Evolutionary conservation across 202 grass and related monocot species (phyloP).

Genomic region (Brachypodium distachyon): DNA sequence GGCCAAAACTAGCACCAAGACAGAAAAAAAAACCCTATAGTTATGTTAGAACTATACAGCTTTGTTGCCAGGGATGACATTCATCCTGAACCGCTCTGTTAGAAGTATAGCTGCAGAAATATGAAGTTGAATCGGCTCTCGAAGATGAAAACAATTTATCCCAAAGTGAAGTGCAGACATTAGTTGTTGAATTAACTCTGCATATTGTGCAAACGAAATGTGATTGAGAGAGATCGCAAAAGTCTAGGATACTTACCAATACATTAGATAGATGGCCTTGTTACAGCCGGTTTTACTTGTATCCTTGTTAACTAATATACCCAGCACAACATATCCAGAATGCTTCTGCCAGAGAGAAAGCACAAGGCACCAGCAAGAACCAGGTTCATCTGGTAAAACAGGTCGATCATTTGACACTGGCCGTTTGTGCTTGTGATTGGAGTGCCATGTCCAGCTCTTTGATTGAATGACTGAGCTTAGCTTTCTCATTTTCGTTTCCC

Average conservation of each 20-base stretch:
- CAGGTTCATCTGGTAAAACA: neutral
- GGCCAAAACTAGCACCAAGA: slow-evolving; percentile 2
- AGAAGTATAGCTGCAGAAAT: slow-evolving; percentile 24
- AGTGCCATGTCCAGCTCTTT: slow-evolving; percentile 45
- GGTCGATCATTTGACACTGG: slow-evolving; percentile 37
- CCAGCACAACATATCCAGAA: neutral
- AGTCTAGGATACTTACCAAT: slow-evolving; percentile 8
- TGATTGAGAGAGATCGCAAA: no score
- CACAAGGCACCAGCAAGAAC: no score
- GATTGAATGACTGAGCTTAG: slow-evolving; percentile 45
- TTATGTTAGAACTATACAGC: slow-evolving; percentile 42
- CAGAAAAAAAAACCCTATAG: neutral
- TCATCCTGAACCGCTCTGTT: neutral
- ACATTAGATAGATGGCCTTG: neutral
- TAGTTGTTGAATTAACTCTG: neutral
- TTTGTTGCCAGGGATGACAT: slow-evolving; percentile 7
- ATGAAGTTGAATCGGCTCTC: neutral
- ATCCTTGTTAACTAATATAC: neutral
- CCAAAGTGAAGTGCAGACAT: neutral
- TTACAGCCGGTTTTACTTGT: neutral
- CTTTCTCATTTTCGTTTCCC: slow-evolving; percentile 57
- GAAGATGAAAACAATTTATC: neutral
- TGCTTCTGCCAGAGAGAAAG: neutral
- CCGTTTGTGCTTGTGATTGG: slow-evolving; percentile 29
- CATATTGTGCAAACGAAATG: neutral